A percentile compares a stretch with the other conserved stretches of the same genome.
Evolutionary conservation across 208 protist genomes (phyloP).

Genomic region (Trypanosoma congolense): DNA sequence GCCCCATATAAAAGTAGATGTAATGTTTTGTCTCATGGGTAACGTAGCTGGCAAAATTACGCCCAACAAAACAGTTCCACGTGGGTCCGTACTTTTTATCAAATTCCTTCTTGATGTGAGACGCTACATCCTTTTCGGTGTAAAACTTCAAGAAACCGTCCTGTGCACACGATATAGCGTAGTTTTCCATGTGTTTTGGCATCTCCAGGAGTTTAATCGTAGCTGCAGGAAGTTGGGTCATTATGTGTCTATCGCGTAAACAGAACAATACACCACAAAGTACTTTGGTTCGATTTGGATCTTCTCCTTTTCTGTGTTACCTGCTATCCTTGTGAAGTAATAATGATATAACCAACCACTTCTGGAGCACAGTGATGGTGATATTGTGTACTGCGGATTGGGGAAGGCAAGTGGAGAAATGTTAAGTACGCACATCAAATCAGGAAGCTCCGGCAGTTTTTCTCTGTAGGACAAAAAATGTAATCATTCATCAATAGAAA

Average conservation of each 20-base stretch:
- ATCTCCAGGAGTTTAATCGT: conserved; percentile 94
- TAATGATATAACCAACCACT: too few species aligned
- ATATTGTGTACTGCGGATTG: too few species aligned
- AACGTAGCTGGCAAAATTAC: conserved; percentile 99
- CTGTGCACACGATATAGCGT: conserved; percentile 96
- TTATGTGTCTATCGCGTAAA: conserved; percentile 19
- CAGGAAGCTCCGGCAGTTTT: too few species aligned
- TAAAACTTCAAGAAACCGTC: conserved; percentile 97
- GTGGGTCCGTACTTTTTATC: conserved; percentile 98
- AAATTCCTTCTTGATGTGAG: conserved; percentile 99
- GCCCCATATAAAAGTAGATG: conserved; percentile 99
- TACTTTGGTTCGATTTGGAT: conserved; percentile 8
- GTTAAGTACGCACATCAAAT: too few species aligned
- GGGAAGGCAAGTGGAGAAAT: too few species aligned
- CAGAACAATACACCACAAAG: not conserved
- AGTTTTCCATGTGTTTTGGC: conserved; percentile 95
- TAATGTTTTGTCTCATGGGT: conserved; percentile 99
- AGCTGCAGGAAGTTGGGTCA: conserved; percentile 74
- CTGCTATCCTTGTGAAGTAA: too few species aligned
- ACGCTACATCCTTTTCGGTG: conserved; percentile 99
- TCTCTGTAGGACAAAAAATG: too few species aligned
- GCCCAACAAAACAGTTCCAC: conserved; percentile 99
- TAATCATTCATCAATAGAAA: too few species aligned
- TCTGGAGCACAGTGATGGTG: too few species aligned
- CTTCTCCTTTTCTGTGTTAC: too few species aligned